Conservation (phyloP, 2,329 filamentous ascomycete species). For the Esteya vermicola region DNA sequence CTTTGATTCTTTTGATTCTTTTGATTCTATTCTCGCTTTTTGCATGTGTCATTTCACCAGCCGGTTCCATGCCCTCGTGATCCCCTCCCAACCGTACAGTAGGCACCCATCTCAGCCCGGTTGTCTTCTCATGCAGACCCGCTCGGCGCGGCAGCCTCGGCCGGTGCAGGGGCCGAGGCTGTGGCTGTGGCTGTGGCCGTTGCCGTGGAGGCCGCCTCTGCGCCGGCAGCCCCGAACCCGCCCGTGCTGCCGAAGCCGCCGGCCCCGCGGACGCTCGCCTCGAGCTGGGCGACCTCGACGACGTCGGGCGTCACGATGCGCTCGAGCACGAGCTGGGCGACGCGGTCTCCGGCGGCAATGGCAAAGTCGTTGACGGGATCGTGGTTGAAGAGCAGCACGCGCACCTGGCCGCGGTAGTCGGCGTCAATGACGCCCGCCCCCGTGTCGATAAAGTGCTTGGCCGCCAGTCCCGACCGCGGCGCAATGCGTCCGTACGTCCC, state of each 20-base stretch:
- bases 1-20: too few species aligned
- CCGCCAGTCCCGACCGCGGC: conserved; percentile 77
- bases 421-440: conserved; percentile 96
- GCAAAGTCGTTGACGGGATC: conserved; percentile 59
- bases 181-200: too few species aligned
- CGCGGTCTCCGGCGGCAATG: conserved; percentile 72
- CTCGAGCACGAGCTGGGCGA: conserved; percentile 90
- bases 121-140: too few species aligned
- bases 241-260: conserved; percentile 90
- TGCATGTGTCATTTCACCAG: too few species aligned
- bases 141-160: background rate
- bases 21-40: too few species aligned
- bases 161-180: background rate
- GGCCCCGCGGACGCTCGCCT: conserved; percentile 78
- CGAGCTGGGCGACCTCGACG: conserved; percentile 73
- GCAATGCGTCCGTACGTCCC: conserved; percentile 88
- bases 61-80: too few species aligned
- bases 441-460: conserved; percentile 92
- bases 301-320: conserved; percentile 89
- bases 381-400: conserved; percentile 91
- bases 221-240: conserved; percentile 7
- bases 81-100: too few species aligned
- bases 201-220: too few species aligned
- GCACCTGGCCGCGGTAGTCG: conserved; percentile 88
- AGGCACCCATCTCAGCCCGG: too few species aligned